Base-by-base conservation (phyloP, 2,329 filamentous ascomycete genomes). In the Madurella fahalii region DNA sequence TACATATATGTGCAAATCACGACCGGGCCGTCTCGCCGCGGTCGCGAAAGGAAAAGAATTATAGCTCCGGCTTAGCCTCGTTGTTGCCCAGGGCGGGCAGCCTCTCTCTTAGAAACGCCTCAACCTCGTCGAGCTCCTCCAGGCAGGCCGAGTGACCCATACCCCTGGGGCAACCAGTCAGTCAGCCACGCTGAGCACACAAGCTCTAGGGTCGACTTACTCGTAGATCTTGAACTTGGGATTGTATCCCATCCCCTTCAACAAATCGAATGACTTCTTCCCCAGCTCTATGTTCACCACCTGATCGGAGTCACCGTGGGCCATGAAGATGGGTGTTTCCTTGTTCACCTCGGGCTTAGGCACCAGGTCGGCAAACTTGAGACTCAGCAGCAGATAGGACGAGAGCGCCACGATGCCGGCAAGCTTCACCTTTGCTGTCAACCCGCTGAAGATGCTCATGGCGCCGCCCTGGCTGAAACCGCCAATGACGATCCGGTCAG, bases 371-470 rank as follows among this genome's bases (percentile, higher is more conserved):
- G 70, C 66, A 61, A 82, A 78, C 58, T 73, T 77, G 50, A 70
- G 67, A 54, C 71, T 73, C 31, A 96, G 76, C 17, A 90, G 78
- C 62, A 96, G 73, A 72, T 95, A 97, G 64, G 84, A 87, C 12
- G 89, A 94, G 58, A 97, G 73, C 8, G 86, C 90, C 59, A 96
- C 86, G 60, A 97, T 88, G 59, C 92, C 93, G n/a, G 84, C 93
- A 15, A 97, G 77, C 72, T 90, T 90, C 63, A 82, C 77, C 56
- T 75, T 73, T 61, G 77, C 81, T 4, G 91, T 95, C 41, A 95
- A 73, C 5, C 90, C 92, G 0, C 88, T 79, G 66, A 96, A 83
- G 40, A 97, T 72, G 17, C 90, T 84, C 78, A 96, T 90, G 53
- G 91, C 91, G 50, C 90, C 93, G 56, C 93, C 93, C 72, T 97